Evolutionary conservation across 106 monocot genomes (phyloP), one percentile per base, ranked within the genome.

Genomic region (Vanilla planifolia): DNA sequence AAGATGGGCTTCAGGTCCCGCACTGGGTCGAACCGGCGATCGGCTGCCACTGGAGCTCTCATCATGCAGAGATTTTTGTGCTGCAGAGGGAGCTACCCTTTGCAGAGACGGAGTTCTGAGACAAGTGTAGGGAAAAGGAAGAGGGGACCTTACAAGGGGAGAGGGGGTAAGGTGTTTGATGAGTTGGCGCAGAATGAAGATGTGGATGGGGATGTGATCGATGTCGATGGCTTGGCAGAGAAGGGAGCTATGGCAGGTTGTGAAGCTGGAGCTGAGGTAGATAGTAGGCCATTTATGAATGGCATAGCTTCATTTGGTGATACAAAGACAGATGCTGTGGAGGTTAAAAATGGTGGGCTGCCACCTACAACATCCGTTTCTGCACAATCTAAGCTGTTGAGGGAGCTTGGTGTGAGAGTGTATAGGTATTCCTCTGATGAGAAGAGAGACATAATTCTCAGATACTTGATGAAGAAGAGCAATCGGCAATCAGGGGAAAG

Each of bases 61-160:
- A 74, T 74, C 48, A 73, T 82, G 82, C 82, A 82, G 66, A 60
- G 82, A 28, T 82, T 82, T 48, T 33, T 82, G 27, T 82, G 82
- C 48, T 73, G 66, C 33, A 64, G 63, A 47, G 82, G 82, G 41
- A 69, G 57, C 51, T 74, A 70, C 33, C 34, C 51, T 21, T 35
- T 57, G 57, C 57, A 36, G 35, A 57, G 33, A 11, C 33, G 57
- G 57, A 57, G 35, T 36, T 57, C 28, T 33, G 34, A 57, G 33
- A 35, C 57, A 0, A 35, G 57, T 22, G 21, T 9, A 13, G 19
- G 21, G 3, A 35, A 57, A 21, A 57, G 35, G 33, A 57, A 57
- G 57, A n/a, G 57, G 35, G 57, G 35, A 17, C 17, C 35, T 33
- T 57, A 35, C 35, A 57, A 9, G 33, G 35, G 28, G 20, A 57